These are phyloP conservation scores for Monosporascus ibericus DNA, from an alignment of 2,329 filamentous ascomycete genomes.

Conservation along the genomic window DNA sequence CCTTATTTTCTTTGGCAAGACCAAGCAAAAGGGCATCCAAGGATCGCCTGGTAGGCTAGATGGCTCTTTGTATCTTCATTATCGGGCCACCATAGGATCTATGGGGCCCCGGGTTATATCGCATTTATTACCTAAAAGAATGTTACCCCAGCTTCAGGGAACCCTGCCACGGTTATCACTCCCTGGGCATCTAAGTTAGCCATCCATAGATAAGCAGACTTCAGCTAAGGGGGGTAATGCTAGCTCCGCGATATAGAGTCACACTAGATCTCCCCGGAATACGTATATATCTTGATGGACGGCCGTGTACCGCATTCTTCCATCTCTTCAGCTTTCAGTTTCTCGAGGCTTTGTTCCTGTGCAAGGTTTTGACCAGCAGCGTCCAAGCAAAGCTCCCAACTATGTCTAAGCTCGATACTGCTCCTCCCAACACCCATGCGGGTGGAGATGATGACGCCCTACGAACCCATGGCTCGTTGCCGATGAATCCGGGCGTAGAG, in stretches of 20 bases:
- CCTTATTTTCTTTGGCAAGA: not conserved
- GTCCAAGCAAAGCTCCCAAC: not conserved
- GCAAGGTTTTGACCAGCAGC: no score
- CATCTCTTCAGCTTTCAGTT: no score
- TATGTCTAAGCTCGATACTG: slow-evolving; percentile 19
- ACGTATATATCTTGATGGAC: slow-evolving; percentile 6
- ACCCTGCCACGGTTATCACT: not conserved
- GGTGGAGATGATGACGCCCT: slow-evolving; percentile 18
- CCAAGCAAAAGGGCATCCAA: no score
- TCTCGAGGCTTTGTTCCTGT: no score
- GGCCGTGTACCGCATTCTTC: not conserved
- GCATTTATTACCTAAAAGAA: not conserved
- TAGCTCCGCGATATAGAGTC: slow-evolving; percentile 2
- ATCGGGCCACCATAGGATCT: not conserved
- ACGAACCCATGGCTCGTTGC: slow-evolving; percentile 11
- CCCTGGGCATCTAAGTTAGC: not conserved
- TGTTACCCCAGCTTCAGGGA: not conserved
- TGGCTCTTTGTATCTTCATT: not conserved
- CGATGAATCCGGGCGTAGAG: slow-evolving; percentile 12
- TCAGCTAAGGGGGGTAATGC: slow-evolving; percentile 5
- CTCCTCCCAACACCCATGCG: slow-evolving; percentile 17
- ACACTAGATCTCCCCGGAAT: slow-evolving; percentile 2
- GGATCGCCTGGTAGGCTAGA: no score
- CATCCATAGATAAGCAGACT: slow-evolving; percentile 10
- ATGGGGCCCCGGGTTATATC: slow-evolving; percentile 8